These are phyloP conservation scores for Neonectria faginata DNA, from an alignment of 2,329 filamentous ascomycete genomes.

Conservation along the genomic window DNA sequence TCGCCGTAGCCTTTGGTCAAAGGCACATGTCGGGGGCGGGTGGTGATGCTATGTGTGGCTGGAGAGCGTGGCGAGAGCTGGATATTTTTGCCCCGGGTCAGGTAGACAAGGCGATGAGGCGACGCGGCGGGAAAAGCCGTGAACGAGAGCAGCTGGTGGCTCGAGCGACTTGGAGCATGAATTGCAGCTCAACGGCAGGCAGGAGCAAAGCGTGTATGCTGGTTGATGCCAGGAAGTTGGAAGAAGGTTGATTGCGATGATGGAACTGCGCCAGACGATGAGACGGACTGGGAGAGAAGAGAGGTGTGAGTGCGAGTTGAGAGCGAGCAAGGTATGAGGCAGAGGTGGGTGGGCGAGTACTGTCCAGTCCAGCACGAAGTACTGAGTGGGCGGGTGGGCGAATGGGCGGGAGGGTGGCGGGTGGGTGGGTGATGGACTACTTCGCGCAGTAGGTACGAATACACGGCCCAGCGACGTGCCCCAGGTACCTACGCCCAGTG, in stretches of 20 bases:
- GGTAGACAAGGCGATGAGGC: conserved; percentile 37
- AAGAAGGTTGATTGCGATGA: conserved; percentile 26
- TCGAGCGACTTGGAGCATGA: conserved; percentile 35
- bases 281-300: conserved; percentile 20
- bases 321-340: conserved; percentile 28
- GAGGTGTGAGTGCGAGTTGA: conserved; percentile 24
- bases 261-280: conserved; percentile 16
- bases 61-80: conserved; percentile 59
- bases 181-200: conserved; percentile 40
- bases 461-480: background rate
- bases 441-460: background rate
- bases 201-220: conserved; percentile 27
- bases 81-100: conserved; percentile 41
- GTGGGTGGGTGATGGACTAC: conserved; percentile 11
- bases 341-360: conserved; percentile 21
- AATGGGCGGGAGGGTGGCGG: conserved; percentile 26
- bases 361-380: background rate
- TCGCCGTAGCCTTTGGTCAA: conserved; percentile 44
- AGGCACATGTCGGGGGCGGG: conserved; percentile 52
- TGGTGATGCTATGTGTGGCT: conserved; percentile 55
- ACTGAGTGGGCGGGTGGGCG: conserved; percentile 25
- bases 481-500: background rate
- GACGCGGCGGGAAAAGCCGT: conserved; percentile 36
- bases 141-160: conserved; percentile 39
- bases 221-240: conserved; percentile 30